Conservation (phyloP, 1,139 yeast species). For the Lodderomyces orthopsilosis region DNA sequence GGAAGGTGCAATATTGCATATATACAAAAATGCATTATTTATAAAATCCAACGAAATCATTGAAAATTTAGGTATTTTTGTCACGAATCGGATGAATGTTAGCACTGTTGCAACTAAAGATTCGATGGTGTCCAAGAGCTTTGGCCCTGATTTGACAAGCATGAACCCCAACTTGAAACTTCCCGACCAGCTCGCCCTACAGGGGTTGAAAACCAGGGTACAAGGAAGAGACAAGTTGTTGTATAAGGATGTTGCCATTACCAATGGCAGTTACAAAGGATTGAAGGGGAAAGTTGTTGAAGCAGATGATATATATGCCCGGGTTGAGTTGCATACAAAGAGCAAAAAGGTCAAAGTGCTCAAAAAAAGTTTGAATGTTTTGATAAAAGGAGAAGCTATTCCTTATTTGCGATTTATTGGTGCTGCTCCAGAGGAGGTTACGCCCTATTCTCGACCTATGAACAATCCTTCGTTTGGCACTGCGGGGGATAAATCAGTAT, state of each 20-base stretch:
- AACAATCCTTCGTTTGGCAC: slow-evolving; percentile 44
- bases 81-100: slow-evolving; percentile 70
- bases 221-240: slow-evolving; percentile 80
- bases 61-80: slow-evolving; percentile 92
- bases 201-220: slow-evolving; percentile 49
- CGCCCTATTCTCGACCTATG: slow-evolving; percentile 20
- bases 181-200: slow-evolving; percentile 36
- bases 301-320: slow-evolving; percentile 85
- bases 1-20: slow-evolving; percentile 85
- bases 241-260: slow-evolving; percentile 81
- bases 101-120: slow-evolving; percentile 84
- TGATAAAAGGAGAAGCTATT: slow-evolving; percentile 62
- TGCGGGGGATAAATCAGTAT: slow-evolving; percentile 36
- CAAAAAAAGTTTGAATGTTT: slow-evolving; percentile 72
- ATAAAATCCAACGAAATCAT: slow-evolving; percentile 72
- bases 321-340: slow-evolving; percentile 91
- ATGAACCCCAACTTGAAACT: slow-evolving; percentile 81
- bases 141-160: slow-evolving; percentile 67
- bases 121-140: slow-evolving; percentile 51
- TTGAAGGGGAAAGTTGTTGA: slow-evolving; percentile 91
- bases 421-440: slow-evolving; percentile 25
- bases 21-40: slow-evolving; percentile 76
- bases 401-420: slow-evolving; percentile 81
- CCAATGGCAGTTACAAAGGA: slow-evolving; percentile 91
- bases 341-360: slow-evolving; percentile 84